A percentile compares a stretch with the other conserved stretches of the same genome.
phyloP scores from a whole-genome alignment of 2,329 filamentous ascomycete genomes.

The Blumeria graminis region DNA sequence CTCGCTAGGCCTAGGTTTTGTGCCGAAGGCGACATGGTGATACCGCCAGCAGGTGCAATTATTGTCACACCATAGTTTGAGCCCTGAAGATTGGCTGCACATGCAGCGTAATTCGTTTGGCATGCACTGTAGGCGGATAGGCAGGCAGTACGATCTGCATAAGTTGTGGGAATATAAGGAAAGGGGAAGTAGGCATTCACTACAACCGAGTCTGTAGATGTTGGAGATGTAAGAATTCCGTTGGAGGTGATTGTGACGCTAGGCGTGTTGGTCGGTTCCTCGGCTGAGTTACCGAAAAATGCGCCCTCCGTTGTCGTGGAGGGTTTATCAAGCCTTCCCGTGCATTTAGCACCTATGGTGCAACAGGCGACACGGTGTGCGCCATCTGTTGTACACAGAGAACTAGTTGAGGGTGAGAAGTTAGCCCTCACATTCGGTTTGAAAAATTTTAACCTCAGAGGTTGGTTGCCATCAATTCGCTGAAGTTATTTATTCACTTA shows the following conservation, averaged over 20 bases:
- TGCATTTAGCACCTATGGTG: constrained; percentile 14
- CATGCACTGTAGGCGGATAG: constrained; percentile 27
- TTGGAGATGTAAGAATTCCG: constrained; percentile 4
- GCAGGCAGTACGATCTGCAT: constrained; percentile 26
- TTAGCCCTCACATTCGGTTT: too few relatives aligned
- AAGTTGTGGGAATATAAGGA: constrained; percentile 28
- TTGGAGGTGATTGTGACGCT: constrained; percentile 5
- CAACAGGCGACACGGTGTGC: constrained; percentile 15
- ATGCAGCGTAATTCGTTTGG: constrained; percentile 27
- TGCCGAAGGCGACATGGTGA: constrained; percentile 23
- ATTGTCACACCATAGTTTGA: constrained; percentile 28
- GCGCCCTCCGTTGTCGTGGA: constrained; percentile 6
- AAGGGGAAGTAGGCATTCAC: constrained; percentile 34
- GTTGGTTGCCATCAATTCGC: too few relatives aligned
- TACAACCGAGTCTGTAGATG: constrained; percentile 24
- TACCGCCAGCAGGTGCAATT: constrained; percentile 26
- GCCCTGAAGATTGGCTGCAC: constrained; percentile 24
- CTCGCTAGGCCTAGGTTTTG: constrained; percentile 19
- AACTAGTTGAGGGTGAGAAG: not conserved
- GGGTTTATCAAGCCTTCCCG: constrained; percentile 9
- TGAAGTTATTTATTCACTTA: constrained; percentile 3
- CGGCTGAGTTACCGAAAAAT: constrained; percentile 2
- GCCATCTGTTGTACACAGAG: constrained; percentile 9
- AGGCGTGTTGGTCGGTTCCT: not conserved
- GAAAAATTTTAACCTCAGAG: too few relatives aligned